Base-by-base conservation (phyloP, 306 rosid genomes). In the Cucurbita moschata region DNA sequence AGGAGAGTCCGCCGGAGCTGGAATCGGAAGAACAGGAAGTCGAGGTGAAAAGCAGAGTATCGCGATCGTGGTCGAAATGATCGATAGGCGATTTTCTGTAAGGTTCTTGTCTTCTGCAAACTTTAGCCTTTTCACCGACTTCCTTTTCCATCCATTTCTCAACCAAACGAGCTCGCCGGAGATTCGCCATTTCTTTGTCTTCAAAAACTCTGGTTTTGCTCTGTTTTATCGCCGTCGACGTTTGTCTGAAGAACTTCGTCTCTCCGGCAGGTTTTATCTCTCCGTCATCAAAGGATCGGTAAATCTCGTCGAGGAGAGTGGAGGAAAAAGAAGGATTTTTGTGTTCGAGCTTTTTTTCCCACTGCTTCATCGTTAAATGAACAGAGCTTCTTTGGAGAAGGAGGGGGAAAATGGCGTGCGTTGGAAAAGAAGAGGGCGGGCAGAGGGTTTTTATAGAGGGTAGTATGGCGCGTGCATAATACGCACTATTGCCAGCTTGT, bases 21-120 rank as follows among this genome's bases (percentile, higher is more conserved):
- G 97, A 94, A 56, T 89, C 97, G 1, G 99, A 91, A 16, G 96
- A 91, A 73, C 69, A 83, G 4, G 99, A 91, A 71, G 86, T 79
- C 0, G 97, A 87, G 16, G 88, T 91, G 83, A 86, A 95, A 49
- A 89, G 82, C 81, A 83, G 40, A 76, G 44, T 84, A 61, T 94
- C 90, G 0, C 81, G 79, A 18, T 62, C 82, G 18, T 61, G 81
- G 30, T 83, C 82, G 19, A 59, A 75, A 75, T 13, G 54, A 13
- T 72, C 73, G 5, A 26, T 64, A 46, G 53, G 82, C n/a, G 59
- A 8, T 76, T 77, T 91, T 49, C 60, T 68, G 23, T 75, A 81
- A 23, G 16, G 52, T 58, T 70, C 83, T 0, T 74, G 55, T 19
- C 79, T 72, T 26, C 77, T n/a, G 39, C 66, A 62, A 9, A 16